These are phyloP conservation scores for Candida qinlingensis DNA, from an alignment of 805 yeast genomes.

Conservation along the genomic window DNA sequence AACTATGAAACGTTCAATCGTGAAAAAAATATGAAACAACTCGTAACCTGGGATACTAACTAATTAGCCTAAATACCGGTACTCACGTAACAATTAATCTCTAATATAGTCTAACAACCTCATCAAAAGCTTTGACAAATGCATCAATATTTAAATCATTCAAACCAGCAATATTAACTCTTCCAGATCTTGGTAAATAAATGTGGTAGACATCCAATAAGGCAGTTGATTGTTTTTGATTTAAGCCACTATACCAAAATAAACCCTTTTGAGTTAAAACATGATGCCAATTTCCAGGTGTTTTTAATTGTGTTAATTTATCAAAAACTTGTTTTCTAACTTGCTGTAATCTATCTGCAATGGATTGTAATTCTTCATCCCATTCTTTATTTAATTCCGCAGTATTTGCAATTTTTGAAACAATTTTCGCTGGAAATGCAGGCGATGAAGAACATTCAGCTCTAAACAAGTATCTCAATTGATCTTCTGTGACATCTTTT, in stretches of 20 bases:
- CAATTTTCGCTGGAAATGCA: slow-evolving; percentile 90
- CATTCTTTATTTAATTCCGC: slow-evolving; percentile 67
- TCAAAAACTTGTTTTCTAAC: slow-evolving; percentile 70
- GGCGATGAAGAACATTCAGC: slow-evolving; percentile 92
- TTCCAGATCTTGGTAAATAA: slow-evolving; percentile 75
- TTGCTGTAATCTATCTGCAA: slow-evolving; percentile 74
- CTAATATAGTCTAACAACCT: slow-evolving; percentile 45
- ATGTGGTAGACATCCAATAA: slow-evolving; percentile 74
- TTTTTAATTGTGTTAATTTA: slow-evolving; percentile 52
- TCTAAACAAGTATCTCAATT: slow-evolving; percentile 68
- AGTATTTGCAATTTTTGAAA: slow-evolving; percentile 61
- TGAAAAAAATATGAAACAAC: too few species aligned
- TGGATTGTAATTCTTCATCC: slow-evolving; percentile 74
- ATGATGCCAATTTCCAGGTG: slow-evolving; percentile 93
- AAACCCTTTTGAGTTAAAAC: slow-evolving; percentile 87
- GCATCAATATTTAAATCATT: slow-evolving; percentile 69
- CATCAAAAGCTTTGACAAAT: slow-evolving; percentile 79
- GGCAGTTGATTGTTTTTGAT: slow-evolving; percentile 66
- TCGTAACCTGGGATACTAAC: too few species aligned
- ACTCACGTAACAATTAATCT: neutral
- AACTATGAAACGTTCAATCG: too few species aligned
- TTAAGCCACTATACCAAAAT: slow-evolving; percentile 91
- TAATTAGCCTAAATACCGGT: too few species aligned
- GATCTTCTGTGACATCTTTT: slow-evolving; percentile 60
- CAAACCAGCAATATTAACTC: slow-evolving; percentile 91